These are phyloP conservation scores for Tylopilus intermedius DNA, from an alignment of 768 basidiomycete genomes.

Conservation along the genomic window DNA sequence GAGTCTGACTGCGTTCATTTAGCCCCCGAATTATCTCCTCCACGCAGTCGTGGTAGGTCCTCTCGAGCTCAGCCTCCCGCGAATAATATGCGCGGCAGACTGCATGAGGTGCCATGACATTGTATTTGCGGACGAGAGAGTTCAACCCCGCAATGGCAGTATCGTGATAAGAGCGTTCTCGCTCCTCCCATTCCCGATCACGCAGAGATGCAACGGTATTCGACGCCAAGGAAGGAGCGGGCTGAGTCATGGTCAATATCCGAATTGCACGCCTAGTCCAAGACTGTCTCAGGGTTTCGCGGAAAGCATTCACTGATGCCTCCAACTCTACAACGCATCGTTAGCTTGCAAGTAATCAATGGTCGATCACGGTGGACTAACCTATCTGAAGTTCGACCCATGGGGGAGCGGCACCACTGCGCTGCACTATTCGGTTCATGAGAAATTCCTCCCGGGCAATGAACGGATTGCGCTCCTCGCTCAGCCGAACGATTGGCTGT, in stretches of 20 bases:
- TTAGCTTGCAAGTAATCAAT: slow-evolving; percentile 3
- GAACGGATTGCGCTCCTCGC: slow-evolving; percentile 54
- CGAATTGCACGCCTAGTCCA: slow-evolving; percentile 77
- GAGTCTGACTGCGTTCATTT: slow-evolving; percentile 19
- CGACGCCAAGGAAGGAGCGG: slow-evolving; percentile 36
- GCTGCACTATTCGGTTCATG: slow-evolving; percentile 80
- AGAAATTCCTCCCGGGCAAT: slow-evolving; percentile 76
- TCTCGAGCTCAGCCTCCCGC: slow-evolving; percentile 53
- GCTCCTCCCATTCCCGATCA: slow-evolving; percentile 66
- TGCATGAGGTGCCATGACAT: slow-evolving; percentile 71
- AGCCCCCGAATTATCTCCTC: slow-evolving; percentile 48
- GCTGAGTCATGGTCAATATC: slow-evolving; percentile 43
- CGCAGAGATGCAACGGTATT: slow-evolving; percentile 30
- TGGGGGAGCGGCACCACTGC: slow-evolving; percentile 77
- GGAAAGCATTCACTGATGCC: slow-evolving; percentile 53
- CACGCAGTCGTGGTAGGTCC: slow-evolving; percentile 45
- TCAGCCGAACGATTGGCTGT: slow-evolving; percentile 40
- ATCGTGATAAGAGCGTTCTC: slow-evolving; percentile 64
- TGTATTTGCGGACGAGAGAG: slow-evolving; percentile 71
- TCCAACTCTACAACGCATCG: slow-evolving; percentile 55
- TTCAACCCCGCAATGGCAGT: slow-evolving; percentile 69
- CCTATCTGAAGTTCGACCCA: slow-evolving; percentile 83
- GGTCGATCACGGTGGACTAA: slow-evolving; percentile 25
- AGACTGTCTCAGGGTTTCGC: slow-evolving; percentile 55
- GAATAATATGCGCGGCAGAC: slow-evolving; percentile 63